Conservation (phyloP, 352 stramenopile genomes). For the Phytophthora rubi region DNA sequence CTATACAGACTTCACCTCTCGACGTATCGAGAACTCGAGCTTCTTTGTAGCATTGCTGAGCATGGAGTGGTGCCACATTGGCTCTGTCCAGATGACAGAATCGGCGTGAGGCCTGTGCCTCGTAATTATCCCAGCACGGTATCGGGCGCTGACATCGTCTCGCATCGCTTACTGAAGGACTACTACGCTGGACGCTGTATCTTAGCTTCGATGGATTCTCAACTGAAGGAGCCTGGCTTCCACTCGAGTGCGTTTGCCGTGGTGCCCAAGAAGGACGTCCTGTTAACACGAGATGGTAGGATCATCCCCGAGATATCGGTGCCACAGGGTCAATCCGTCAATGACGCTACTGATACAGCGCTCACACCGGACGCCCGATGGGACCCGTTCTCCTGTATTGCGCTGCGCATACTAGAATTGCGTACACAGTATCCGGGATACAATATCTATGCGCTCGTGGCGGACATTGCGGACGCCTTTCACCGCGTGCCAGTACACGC, state of each 20-base stretch:
- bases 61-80: not conserved
- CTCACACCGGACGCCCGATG: not conserved
- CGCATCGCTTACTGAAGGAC: not conserved
- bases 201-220: not conserved
- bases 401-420: not conserved
- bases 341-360: not conserved
- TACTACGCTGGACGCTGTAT: not conserved
- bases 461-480: not conserved
- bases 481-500: not conserved
- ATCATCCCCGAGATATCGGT: not conserved
- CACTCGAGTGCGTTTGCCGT: not conserved
- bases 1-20: constrained; percentile 10
- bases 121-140: not conserved
- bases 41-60: constrained; percentile 7
- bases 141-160: not conserved
- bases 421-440: not conserved
- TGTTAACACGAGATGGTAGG: not conserved
- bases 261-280: not conserved
- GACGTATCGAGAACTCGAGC: constrained; percentile 1
- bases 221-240: not conserved
- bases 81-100: not conserved
- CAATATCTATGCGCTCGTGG: not conserved
- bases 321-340: not conserved
- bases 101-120: not conserved
- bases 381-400: not conserved